These are phyloP conservation scores for Antrodiella citrinella DNA, from an alignment of 768 basidiomycete genomes.

Conservation along the genomic window DNA sequence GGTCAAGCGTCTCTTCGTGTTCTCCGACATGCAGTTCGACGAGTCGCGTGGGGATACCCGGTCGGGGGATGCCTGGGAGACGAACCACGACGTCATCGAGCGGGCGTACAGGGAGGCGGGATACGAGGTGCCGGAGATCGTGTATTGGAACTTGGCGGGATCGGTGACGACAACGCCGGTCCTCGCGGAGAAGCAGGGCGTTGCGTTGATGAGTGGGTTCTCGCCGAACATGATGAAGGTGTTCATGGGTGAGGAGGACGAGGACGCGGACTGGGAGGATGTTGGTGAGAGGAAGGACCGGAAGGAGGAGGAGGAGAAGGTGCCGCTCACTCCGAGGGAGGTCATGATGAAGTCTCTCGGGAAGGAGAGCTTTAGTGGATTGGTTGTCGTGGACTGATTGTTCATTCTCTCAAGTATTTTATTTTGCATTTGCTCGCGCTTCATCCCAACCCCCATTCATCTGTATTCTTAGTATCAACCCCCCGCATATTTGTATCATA, in stretches of 20 bases:
- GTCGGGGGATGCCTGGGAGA: constrained; percentile 37
- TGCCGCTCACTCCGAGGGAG: constrained; percentile 19
- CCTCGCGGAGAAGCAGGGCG: constrained; percentile 44
- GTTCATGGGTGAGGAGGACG: constrained; percentile 50
- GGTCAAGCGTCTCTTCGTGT: constrained; percentile 70
- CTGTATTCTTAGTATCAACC: neutral
- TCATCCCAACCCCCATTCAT: neutral
- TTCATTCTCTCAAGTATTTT: neutral
- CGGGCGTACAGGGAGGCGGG: constrained; percentile 49
- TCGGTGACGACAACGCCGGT: constrained; percentile 35
- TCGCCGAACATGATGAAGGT: constrained; percentile 63
- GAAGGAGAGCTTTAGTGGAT: constrained; percentile 43
- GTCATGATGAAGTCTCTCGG: constrained; percentile 34
- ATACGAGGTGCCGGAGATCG: constrained; percentile 65
- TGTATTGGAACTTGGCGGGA: constrained; percentile 57
- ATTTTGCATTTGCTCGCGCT: neutral
- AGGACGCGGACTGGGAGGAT: constrained; percentile 21
- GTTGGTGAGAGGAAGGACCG: constrained; percentile 14
- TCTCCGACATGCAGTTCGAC: constrained; percentile 79
- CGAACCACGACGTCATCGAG: constrained; percentile 52
- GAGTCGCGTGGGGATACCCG: constrained; percentile 8
- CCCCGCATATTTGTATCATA: neutral
- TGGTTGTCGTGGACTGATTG: constrained; percentile 47
- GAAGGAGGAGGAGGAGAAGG: constrained; percentile 15
- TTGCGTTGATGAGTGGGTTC: constrained; percentile 64